Evolutionary conservation across 805 yeast species (phyloP).

Genomic region (Myxozyma sirexii): DNA sequence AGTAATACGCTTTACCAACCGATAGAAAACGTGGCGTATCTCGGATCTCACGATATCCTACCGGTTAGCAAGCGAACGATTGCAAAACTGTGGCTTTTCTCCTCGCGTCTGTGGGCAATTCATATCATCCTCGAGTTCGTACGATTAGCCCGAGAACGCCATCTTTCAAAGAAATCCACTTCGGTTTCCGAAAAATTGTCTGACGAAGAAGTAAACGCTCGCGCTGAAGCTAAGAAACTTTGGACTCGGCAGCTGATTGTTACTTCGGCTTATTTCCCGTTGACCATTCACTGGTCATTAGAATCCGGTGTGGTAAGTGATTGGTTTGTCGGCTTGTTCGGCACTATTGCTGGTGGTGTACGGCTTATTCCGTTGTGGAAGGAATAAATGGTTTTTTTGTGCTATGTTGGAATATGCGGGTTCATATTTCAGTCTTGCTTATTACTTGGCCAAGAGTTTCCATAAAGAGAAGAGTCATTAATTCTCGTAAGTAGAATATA

Average conservation of each 20-base stretch:
- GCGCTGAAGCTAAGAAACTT: not conserved
- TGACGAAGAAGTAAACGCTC: not conserved
- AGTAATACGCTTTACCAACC: conserved; percentile 45
- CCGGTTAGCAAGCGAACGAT: conserved; percentile 38
- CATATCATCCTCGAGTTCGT: conserved; percentile 45
- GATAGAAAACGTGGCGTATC: conserved; percentile 47
- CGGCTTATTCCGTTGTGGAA: conserved; percentile 35
- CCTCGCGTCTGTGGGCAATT: conserved; percentile 46
- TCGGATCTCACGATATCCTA: conserved; percentile 45
- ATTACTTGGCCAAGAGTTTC: too few species aligned
- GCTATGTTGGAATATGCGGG: not conserved
- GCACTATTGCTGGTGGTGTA: conserved; percentile 43
- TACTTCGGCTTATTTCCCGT: conserved; percentile 48
- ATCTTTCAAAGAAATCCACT: not conserved
- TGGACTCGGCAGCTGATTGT: conserved; percentile 40
- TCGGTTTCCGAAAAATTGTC: conserved; percentile 3
- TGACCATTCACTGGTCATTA: conserved; percentile 49
- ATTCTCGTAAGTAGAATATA: not conserved
- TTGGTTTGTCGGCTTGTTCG: conserved; percentile 45
- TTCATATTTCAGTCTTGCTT: not conserved
- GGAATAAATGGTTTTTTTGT: not conserved
- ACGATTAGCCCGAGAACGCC: conserved; percentile 29
- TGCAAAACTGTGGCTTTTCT: conserved; percentile 43
- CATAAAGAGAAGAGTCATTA: not conserved
- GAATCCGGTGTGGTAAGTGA: conserved; percentile 42